Evolutionary conservation across 1,284 basidiomycete genomes (phyloP), one percentile per base, ranked within the genome.

Genomic region (Schizopora paradoxa): DNA sequence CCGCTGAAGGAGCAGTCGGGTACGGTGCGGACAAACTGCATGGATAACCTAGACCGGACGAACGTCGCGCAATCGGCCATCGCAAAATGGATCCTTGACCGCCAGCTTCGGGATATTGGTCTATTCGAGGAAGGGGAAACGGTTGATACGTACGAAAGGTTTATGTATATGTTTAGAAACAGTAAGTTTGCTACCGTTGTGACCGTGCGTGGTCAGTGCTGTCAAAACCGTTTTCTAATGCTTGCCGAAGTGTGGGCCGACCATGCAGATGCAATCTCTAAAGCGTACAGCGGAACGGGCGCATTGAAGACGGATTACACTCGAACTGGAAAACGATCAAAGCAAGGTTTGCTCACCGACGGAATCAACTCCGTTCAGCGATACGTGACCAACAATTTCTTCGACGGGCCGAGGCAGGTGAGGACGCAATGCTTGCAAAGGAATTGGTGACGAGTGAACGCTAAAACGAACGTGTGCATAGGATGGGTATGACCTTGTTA

Each of bases 241-340:
- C 39, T 41, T 6, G 43, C 22, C 33, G 33, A 6, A 94, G 93
- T 98, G 63, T 99, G 96, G 96, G 88, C 96, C 16, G 91, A 99
- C 61, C 95, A 99, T 61, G 96, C 92, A 14, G 92, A 99, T 65
- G 73, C 76, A 41, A 89, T 99, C 53, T 86, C 92, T 1, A 82
- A 77, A 49, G 93, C 94, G 0, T 99, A 99, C 66, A 88, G 84
- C 42, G 96, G 96, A 19, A 95, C 94, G 18, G 94, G 91, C 11
- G 96, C 96, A 1, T 69, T 99, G 56, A 99, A 99, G 67, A 93
- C 92, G 1, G 96, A 99, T 66, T 98, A 92, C 62, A 99, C 94
- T 6, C 75, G 91, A 39, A 98, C 93, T 0, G 95, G 93, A 57
- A 87, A 88, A 64, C 78, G 94, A 18, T 91, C 91, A 2, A 79